Conservation (phyloP, 352 stramenopile species). For the Peronospora farinosa region DNA sequence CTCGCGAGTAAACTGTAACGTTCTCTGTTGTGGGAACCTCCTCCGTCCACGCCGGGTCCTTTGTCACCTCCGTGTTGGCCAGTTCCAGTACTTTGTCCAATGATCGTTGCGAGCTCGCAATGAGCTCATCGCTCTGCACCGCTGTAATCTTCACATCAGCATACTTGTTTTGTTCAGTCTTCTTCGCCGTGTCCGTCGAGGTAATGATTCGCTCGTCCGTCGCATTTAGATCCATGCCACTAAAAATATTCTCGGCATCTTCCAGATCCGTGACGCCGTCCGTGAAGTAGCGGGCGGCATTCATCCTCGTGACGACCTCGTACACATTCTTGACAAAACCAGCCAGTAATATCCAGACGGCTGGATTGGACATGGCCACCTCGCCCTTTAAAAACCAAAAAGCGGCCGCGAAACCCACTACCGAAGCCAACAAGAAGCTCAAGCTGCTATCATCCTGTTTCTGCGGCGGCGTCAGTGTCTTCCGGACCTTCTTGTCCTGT, state of each 20-base stretch:
- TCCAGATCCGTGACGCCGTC: slow-evolving; percentile 25
- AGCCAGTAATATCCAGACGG: slow-evolving; percentile 66
- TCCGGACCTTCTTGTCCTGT: background rate
- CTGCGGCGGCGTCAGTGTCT: background rate
- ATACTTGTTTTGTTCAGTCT: slow-evolving; percentile 29
- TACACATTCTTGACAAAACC: slow-evolving; percentile 71
- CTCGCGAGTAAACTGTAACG: slow-evolving; percentile 55
- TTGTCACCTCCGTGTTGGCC: slow-evolving; percentile 35
- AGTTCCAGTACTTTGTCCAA: slow-evolving; percentile 53
- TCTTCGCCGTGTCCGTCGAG: slow-evolving; percentile 5
- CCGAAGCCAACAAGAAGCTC: slow-evolving; percentile 44
- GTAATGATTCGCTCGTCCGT: slow-evolving; percentile 11
- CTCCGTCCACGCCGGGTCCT: slow-evolving; percentile 51
- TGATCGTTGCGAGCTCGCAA: slow-evolving; percentile 38
- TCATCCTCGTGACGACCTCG: slow-evolving; percentile 39
- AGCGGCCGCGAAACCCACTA: slow-evolving; percentile 49
- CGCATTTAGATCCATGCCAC: slow-evolving; percentile 30
- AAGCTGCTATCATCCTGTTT: slow-evolving; percentile 27
- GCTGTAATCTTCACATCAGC: slow-evolving; percentile 37
- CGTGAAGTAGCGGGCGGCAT: slow-evolving; percentile 15
- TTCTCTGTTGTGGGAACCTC: slow-evolving; percentile 58
- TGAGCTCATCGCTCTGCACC: slow-evolving; percentile 41
- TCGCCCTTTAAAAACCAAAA: slow-evolving; percentile 83
- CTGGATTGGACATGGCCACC: slow-evolving; percentile 60
- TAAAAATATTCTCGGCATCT: slow-evolving; percentile 36